These are phyloP conservation scores for Apiospora aurea DNA, from an alignment of 2,329 filamentous ascomycete species.

Conservation along the genomic window DNA sequence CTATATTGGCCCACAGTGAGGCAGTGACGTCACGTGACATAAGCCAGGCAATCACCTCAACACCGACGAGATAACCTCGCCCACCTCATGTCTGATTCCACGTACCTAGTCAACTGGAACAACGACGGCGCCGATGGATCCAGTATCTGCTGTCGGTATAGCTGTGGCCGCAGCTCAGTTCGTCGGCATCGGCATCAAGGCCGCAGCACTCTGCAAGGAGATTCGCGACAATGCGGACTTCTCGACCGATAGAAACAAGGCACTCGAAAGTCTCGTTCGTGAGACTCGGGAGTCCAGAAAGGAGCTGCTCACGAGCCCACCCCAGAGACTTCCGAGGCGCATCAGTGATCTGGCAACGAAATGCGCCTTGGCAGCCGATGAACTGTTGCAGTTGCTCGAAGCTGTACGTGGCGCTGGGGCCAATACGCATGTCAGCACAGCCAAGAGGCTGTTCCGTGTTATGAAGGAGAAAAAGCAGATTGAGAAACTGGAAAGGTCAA, in stretches of 20 bases:
- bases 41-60: not conserved
- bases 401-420: not conserved
- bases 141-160: not conserved
- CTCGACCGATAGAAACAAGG: not conserved
- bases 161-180: conserved; percentile 1
- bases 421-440: not conserved
- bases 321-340: not conserved
- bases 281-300: not conserved
- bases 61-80: not conserved
- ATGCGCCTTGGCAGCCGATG: not conserved
- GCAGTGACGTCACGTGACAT: conserved; percentile 5
- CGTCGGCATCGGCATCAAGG: not conserved
- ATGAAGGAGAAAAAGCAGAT: not conserved
- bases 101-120: not conserved
- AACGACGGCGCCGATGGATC: not conserved
- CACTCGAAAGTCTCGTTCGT: not conserved
- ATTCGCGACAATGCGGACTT: not conserved
- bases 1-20: not conserved
- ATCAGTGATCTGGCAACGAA: not conserved
- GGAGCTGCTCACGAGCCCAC: not conserved
- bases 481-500: not conserved
- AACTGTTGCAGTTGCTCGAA: not conserved
- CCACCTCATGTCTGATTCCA: not conserved
- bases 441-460: not conserved
- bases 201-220: not conserved